These are phyloP conservation scores for Diaporthe sp. DNA, from an alignment of 2,329 filamentous ascomycete species.

Conservation along the genomic window DNA sequence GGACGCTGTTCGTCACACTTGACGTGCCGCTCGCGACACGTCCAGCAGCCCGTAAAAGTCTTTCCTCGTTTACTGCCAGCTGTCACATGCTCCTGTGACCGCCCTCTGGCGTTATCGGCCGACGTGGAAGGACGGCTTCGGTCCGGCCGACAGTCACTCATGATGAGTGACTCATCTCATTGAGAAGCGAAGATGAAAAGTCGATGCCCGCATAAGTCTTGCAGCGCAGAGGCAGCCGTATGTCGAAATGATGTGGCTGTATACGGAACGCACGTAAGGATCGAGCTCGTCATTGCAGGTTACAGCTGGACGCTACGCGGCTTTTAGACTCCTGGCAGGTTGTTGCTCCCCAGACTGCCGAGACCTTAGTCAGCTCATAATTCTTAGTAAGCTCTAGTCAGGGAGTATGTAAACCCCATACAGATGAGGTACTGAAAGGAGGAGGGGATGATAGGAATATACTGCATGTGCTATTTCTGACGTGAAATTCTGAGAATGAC, in stretches of 20 bases:
- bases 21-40: slow-evolving; percentile 5
- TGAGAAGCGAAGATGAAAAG: background rate
- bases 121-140: background rate
- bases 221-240: background rate
- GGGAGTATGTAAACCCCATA: background rate
- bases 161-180: too few relatives aligned
- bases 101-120: background rate
- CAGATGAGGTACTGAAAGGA: background rate
- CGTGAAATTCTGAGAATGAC: too few relatives aligned
- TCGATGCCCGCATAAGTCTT: background rate
- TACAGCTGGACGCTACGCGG: background rate
- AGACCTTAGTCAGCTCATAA: background rate
- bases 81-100: background rate
- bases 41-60: slow-evolving; percentile 10
- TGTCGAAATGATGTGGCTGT: background rate
- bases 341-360: background rate
- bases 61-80: background rate
- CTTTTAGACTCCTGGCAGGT: background rate
- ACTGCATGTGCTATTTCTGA: background rate
- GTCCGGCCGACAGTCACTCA: too few relatives aligned
- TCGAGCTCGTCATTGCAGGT: background rate
- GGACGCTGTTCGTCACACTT: slow-evolving; percentile 11
- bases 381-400: background rate
- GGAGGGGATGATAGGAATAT: too few relatives aligned
- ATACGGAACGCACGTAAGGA: background rate